These are phyloP conservation scores for Tetramitus jugosus DNA, from an alignment of 208 protist species.

Conservation along the genomic window DNA sequence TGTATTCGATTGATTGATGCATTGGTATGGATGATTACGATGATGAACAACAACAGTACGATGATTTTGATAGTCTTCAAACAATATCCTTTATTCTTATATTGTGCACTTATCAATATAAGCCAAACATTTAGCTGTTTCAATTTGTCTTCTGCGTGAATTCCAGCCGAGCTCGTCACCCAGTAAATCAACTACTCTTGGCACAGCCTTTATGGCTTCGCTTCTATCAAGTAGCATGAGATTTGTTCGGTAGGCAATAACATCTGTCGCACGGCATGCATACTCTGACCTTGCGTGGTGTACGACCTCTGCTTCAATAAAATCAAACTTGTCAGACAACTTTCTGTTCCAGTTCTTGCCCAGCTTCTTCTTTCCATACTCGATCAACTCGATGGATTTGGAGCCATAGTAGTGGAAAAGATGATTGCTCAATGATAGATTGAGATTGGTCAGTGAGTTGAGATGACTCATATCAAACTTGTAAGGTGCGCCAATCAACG, in stretches of 20 bases:
- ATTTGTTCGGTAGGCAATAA: constrained; percentile 75
- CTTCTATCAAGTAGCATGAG: constrained; percentile 70
- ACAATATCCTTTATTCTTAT: constrained; percentile 4
- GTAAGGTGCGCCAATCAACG: neutral
- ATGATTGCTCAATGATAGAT: constrained; percentile 31
- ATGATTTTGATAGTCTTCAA: too few relatives aligned
- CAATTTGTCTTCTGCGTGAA: neutral
- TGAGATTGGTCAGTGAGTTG: neutral
- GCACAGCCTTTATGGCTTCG: constrained; percentile 53
- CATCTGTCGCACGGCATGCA: constrained; percentile 72
- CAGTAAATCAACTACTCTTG: constrained; percentile 73
- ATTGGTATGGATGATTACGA: too few relatives aligned
- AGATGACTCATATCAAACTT: neutral
- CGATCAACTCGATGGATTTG: constrained; percentile 41
- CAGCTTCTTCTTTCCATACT: constrained; percentile 37
- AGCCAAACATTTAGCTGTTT: neutral
- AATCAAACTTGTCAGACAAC: constrained; percentile 39
- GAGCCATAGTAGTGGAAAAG: constrained; percentile 41
- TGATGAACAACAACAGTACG: too few relatives aligned
- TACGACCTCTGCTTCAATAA: constrained; percentile 73
- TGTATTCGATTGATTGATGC: too few relatives aligned
- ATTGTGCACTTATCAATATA: constrained; percentile 15
- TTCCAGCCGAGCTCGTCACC: constrained; percentile 61
- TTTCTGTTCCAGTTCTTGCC: constrained; percentile 16
- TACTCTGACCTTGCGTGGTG: constrained; percentile 65